Conservation (phyloP, 2,329 filamentous ascomycete genomes). For the Aspergillus hiratsukae region DNA sequence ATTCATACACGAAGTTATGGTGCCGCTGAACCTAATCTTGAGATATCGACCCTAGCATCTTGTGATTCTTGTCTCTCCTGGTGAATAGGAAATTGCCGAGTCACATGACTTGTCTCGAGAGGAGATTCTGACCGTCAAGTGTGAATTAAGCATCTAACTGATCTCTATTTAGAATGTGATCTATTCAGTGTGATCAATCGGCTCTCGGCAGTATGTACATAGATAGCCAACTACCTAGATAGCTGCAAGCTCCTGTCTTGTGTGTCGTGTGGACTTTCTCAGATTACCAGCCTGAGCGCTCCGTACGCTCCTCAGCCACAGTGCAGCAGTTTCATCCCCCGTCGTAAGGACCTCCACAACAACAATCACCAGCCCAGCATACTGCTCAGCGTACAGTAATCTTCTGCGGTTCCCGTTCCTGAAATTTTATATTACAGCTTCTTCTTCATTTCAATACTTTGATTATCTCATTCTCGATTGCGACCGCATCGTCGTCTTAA, state of each 20-base stretch:
- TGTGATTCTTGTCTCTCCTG: background rate
- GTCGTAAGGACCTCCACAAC: background rate
- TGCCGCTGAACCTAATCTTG: background rate
- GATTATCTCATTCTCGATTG: background rate
- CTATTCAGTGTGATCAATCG: background rate
- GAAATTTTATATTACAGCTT: background rate
- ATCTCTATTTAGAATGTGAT: background rate
- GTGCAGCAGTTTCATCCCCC: background rate
- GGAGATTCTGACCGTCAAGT: background rate
- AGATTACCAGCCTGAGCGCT: slow-evolving; percentile 12
- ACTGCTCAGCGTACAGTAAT: background rate
- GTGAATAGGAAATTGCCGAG: background rate
- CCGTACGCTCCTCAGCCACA: slow-evolving; percentile 13
- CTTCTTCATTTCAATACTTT: background rate
- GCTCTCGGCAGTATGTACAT: background rate
- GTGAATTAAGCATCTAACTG: background rate
- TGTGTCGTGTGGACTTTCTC: background rate
- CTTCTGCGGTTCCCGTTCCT: background rate
- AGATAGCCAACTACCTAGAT: background rate
- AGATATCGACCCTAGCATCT: background rate
- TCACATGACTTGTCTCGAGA: background rate
- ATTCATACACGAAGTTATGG: background rate
- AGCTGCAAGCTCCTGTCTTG: background rate
- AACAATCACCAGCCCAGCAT: background rate
- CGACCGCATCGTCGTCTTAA: background rate